A percentile compares a stretch with the other conserved stretches of the same genome.
These are phyloP conservation scores for Chytriomyces sp. DNA, from an alignment of 192 early-diverging fungal species.

Conservation along the genomic window DNA sequence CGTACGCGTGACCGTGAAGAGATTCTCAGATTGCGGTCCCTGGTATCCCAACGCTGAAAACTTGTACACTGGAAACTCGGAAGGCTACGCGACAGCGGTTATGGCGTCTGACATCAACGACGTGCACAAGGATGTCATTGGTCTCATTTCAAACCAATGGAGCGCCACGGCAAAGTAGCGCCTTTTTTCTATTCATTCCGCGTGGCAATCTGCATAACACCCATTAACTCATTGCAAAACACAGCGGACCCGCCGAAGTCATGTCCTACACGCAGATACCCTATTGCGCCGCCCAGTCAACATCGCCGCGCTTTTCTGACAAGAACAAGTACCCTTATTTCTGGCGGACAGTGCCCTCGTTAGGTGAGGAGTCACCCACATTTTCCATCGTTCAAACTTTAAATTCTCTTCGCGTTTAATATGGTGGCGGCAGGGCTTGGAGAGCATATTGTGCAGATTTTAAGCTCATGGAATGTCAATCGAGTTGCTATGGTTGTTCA, in stretches of 20 bases:
- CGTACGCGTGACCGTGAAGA: neutral
- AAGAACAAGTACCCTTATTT: conserved; percentile 23
- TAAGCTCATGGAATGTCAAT: conserved; percentile 9
- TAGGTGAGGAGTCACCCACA: neutral
- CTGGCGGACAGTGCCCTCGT: neutral
- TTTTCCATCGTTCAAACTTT: neutral
- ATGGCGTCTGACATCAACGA: neutral
- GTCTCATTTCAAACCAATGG: neutral
- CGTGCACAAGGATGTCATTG: neutral
- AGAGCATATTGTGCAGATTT: conserved; percentile 16
- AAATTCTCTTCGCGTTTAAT: neutral
- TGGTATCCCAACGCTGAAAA: neutral
- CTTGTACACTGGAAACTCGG: neutral
- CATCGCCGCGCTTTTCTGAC: conserved; percentile 6
- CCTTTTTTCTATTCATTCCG: neutral
- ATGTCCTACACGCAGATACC: conserved; percentile 9
- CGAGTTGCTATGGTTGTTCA: conserved; percentile 11
- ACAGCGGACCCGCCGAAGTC: neutral
- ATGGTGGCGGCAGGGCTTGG: conserved; percentile 3
- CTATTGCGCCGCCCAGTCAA: neutral
- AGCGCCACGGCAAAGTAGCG: neutral
- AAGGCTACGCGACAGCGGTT: neutral
- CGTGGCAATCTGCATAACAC: neutral
- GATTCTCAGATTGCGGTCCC: neutral
- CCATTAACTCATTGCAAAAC: neutral